A percentile compares a stretch with the other conserved stretches of the same genome.
Conservation (phyloP, 371 early-diverging fungal species). For the Lichtheimia hyalospora region DNA sequence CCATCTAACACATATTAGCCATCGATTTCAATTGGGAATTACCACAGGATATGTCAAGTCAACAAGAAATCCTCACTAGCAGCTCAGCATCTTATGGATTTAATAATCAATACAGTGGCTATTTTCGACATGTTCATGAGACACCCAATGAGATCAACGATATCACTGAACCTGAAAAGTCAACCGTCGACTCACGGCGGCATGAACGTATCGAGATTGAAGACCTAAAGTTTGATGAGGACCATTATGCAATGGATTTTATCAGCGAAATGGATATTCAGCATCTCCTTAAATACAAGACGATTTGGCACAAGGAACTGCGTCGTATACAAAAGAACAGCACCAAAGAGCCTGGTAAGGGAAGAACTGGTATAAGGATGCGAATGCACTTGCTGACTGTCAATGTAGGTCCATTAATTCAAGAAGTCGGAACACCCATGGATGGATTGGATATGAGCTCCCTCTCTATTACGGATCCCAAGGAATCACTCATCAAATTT, state of each 20-base stretch:
- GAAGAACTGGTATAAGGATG: too few species aligned
- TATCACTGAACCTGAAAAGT: conserved; percentile 70
- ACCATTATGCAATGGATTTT: conserved; percentile 85
- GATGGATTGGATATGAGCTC: conserved; percentile 33
- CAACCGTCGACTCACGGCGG: conserved; percentile 64
- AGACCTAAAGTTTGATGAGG: conserved; percentile 85
- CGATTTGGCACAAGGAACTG: conserved; percentile 65
- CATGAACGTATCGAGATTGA: conserved; percentile 66
- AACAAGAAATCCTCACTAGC: conserved; percentile 25
- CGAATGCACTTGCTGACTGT: background rate
- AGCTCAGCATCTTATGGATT: conserved; percentile 79
- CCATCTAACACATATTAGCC: conserved; percentile 23
- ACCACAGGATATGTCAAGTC: conserved; percentile 66
- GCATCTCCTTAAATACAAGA: conserved; percentile 68
- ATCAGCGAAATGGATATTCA: conserved; percentile 73
- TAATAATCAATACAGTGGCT: conserved; percentile 81
- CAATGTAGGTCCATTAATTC: conserved; percentile 30
- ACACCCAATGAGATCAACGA: conserved; percentile 86
- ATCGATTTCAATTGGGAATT: conserved; percentile 85
- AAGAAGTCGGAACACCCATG: conserved; percentile 26
- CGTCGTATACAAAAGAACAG: conserved; percentile 52
- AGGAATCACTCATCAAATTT: conserved; percentile 53
- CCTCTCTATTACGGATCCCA: conserved; percentile 21
- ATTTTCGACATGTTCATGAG: conserved; percentile 75
- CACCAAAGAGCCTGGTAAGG: conserved; percentile 4